Percentiles rank a stretch among this genome's conserved stretches.
Evolutionary conservation across 116 monocot species (phyloP).

Genomic region (Thalassia testudinum): DNA sequence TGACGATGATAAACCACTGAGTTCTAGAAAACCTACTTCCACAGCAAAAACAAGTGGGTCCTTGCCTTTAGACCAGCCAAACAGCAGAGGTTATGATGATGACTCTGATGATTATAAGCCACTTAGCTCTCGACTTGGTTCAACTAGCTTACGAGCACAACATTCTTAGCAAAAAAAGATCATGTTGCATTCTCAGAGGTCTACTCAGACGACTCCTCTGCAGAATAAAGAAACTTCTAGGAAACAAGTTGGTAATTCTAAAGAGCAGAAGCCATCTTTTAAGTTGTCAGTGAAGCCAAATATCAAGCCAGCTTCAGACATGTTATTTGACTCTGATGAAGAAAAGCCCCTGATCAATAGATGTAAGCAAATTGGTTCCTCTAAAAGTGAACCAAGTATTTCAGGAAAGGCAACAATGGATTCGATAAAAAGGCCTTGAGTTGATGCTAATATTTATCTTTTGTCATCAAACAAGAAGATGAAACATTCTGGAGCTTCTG

Average conservation of each 20-base stretch:
- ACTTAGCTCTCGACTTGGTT: constrained; percentile 20
- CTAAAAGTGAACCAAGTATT: constrained; percentile 12
- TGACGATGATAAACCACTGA: too few relatives aligned
- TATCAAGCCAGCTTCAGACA: constrained; percentile 6
- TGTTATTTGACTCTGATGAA: constrained; percentile 21
- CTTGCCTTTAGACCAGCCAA: too few relatives aligned
- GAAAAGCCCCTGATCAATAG: constrained; percentile 33
- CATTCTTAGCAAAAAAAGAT: constrained; percentile 4
- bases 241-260: too few relatives aligned
- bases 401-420: constrained; percentile 9
- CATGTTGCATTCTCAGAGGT: background rate
- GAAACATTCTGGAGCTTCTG: constrained; percentile 30
- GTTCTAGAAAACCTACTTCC: too few relatives aligned
- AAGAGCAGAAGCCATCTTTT: constrained; percentile 17
- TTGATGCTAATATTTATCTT: constrained; percentile 14
- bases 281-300: constrained; percentile 8
- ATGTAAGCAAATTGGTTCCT: constrained; percentile 21
- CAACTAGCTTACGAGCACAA: too few relatives aligned
- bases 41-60: too few relatives aligned
- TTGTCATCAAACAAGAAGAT: constrained; percentile 45
- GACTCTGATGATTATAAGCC: constrained; percentile 63
- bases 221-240: too few relatives aligned
- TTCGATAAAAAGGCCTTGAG: constrained; percentile 41
- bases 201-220: constrained; percentile 6
- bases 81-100: constrained; percentile 25